Conservation (phyloP, 2,329 filamentous ascomycete species). For the Didymella lethalis region DNA sequence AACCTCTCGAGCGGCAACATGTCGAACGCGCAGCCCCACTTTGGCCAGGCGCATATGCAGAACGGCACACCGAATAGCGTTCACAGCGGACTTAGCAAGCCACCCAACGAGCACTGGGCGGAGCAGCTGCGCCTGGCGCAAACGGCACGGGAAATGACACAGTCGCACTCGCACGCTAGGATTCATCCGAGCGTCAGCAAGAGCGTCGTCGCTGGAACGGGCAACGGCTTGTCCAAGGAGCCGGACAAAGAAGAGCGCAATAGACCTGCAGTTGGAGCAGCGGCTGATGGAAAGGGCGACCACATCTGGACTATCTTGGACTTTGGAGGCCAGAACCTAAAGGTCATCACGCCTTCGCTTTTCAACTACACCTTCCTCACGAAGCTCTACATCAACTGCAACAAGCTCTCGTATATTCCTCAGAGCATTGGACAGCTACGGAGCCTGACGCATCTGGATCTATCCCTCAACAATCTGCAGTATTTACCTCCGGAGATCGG, state of each 20-base stretch:
- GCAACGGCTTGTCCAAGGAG: constrained; percentile 59
- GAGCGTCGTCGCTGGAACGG: constrained; percentile 64
- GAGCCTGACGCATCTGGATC: constrained; percentile 81
- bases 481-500: constrained; percentile 89
- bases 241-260: constrained; percentile 67
- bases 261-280: constrained; percentile 67
- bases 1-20: constrained; percentile 69
- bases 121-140: constrained; percentile 84
- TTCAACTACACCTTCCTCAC: constrained; percentile 89
- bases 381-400: constrained; percentile 92
- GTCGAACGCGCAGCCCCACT: constrained; percentile 70
- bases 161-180: constrained; percentile 78
- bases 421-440: constrained; percentile 82
- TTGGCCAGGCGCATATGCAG: constrained; percentile 65
- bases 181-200: constrained; percentile 75
- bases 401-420: constrained; percentile 84
- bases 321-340: constrained; percentile 92
- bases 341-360: constrained; percentile 78
- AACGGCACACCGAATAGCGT: constrained; percentile 65
- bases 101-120: constrained; percentile 79
- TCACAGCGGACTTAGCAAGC: constrained; percentile 65
- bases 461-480: constrained; percentile 85
- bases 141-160: constrained; percentile 72
- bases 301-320: constrained; percentile 95
- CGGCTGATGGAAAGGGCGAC: constrained; percentile 51